These are phyloP conservation scores for Barnettozyma wickerhamii DNA, from an alignment of 805 yeast species.

Conservation along the genomic window DNA sequence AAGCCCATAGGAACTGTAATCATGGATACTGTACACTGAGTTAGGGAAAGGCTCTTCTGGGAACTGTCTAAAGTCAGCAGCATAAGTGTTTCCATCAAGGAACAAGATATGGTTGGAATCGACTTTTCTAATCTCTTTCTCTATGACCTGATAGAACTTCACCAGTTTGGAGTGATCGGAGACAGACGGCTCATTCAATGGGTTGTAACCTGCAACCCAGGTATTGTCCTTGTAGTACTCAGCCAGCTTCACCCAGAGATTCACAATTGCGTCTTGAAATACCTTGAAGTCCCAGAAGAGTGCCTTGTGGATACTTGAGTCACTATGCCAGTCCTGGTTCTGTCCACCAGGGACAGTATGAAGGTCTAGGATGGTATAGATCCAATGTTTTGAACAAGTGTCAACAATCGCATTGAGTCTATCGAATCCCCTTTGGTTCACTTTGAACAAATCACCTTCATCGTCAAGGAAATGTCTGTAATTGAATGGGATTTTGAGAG, in stretches of 20 bases:
- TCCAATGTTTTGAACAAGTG: constrained; percentile 41
- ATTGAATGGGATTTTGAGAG: constrained; percentile 48
- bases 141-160: constrained; percentile 35
- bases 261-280: constrained; percentile 42
- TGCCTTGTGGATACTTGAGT: constrained; percentile 42
- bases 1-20: constrained; percentile 42
- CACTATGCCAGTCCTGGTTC: constrained; percentile 52
- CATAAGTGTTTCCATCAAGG: constrained; percentile 48
- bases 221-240: constrained; percentile 40
- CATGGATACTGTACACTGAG: constrained; percentile 48
- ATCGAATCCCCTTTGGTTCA: constrained; percentile 43
- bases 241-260: constrained; percentile 44
- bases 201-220: constrained; percentile 53
- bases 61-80: constrained; percentile 46
- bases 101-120: constrained; percentile 47
- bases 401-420: constrained; percentile 39
- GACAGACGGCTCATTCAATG: constrained; percentile 49
- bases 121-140: constrained; percentile 36
- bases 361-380: constrained; percentile 45
- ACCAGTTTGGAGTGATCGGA: constrained; percentile 38
- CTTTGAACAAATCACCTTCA: constrained; percentile 35
- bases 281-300: constrained; percentile 46
- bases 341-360: constrained; percentile 52
- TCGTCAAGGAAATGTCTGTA: constrained; percentile 46
- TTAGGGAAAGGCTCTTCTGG: constrained; percentile 36